phyloP scores from a whole-genome alignment of 352 stramenopile species.

The Peronospora belbahrii region DNA sequence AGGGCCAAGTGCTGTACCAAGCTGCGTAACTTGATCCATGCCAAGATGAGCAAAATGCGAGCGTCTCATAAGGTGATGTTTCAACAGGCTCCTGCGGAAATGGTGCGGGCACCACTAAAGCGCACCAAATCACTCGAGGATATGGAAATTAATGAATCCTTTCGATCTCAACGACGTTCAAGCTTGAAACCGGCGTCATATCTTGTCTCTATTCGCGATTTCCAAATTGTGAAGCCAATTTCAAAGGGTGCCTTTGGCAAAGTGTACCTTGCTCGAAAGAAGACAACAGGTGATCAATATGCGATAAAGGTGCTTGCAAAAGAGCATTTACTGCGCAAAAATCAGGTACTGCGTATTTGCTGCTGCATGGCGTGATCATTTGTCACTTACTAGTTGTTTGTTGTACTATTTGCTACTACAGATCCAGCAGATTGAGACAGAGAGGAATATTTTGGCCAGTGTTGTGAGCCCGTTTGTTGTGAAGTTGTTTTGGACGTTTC shows the following conservation, averaged over 20 bases:
- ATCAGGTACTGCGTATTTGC: conserved; percentile 44
- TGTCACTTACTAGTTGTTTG: conserved; percentile 12
- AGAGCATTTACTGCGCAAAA: conserved; percentile 83
- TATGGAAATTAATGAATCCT: conserved; percentile 30
- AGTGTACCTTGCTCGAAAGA: conserved; percentile 83
- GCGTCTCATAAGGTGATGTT: conserved; percentile 77
- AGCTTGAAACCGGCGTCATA: conserved; percentile 32
- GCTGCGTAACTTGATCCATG: conserved; percentile 66
- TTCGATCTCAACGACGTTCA: conserved; percentile 8
- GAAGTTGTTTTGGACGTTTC: conserved; percentile 88
- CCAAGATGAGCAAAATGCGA: conserved; percentile 86
- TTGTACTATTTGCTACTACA: conserved; percentile 19
- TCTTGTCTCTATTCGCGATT: conserved; percentile 73
- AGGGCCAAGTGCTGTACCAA: conserved; percentile 48
- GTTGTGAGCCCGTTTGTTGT: conserved; percentile 88
- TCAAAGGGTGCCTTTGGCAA: conserved; percentile 86
- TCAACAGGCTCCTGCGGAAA: conserved; percentile 37
- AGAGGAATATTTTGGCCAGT: conserved; percentile 82
- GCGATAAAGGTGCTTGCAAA: conserved; percentile 89
- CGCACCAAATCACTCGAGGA: conserved; percentile 77
- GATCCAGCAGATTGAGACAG: conserved; percentile 81
- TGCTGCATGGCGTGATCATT: not conserved
- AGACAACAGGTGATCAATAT: conserved; percentile 84
- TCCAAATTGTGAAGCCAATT: conserved; percentile 87
- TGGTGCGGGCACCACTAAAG: conserved; percentile 40